Base-by-base conservation (phyloP, 2,329 filamentous ascomycete genomes). In the Cordyceps cicadae region DNA sequence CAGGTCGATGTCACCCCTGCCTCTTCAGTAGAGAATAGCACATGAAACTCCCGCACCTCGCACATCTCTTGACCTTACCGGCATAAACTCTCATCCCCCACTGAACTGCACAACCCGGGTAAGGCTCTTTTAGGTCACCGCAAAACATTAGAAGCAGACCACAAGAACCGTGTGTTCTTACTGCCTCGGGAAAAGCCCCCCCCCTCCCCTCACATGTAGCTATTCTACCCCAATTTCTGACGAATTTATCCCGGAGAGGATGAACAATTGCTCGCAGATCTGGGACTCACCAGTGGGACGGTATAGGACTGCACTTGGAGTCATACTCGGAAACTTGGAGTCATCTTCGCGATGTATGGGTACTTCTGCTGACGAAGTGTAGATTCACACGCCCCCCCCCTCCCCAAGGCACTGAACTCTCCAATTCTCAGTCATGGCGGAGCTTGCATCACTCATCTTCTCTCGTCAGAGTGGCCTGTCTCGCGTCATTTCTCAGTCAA, bases 241-340 rank as follows among this genome's bases (percentile, higher is more conserved):
- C 59, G 59, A 61, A 49, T 53, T 51, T 53, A 53, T 52, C 11
- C 39, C 59, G 59, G 59, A 57, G n/a, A 4, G 6, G 14, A 26
- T 53, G 51, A n/a, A 9, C 19, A n/a, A 37, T 52, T 5, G 41
- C 19, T 21, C 17, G 24, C 12, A n/a, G 17, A n/a, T 45, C 15
- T 54, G 11, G 34, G 19, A 37, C n/a, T 26, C 9, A 26, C 24
- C 26, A 14, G 8, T 37, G 9, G 37, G 19, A 50, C 58, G 58
- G 29, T 54, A 39, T 54, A 60, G 58, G 58, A 49, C 17, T 21
- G 5, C n/a, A 37, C 12, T 39, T 54, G 50, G 49, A 60, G 58
- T 60, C 58, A 60, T 60, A 19, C 14, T 59, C 26, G 21, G 19
- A 56, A 6, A 46, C 17, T 24, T n/a, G 17, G 19, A 9, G 32